Evolutionary conservation across 208 protist genomes (phyloP).

Genomic region (Trypanosoma rangeli): DNA sequence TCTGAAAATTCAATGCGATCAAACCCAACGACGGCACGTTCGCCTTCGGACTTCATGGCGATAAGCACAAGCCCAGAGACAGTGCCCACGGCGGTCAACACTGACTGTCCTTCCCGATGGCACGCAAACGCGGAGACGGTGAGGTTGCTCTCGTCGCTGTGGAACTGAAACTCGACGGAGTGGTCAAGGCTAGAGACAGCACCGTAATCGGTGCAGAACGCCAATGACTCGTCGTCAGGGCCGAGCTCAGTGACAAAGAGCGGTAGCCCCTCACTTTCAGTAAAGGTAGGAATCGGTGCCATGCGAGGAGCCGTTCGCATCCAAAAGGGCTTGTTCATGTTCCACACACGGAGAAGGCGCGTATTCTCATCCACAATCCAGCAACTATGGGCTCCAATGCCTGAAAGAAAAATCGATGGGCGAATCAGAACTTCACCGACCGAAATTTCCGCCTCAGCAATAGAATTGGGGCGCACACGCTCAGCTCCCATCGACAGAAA

Average conservation of each 20-base stretch:
- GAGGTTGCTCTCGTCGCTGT: slow-evolving; percentile 34
- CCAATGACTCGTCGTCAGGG: slow-evolving; percentile 59
- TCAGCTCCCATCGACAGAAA: slow-evolving; percentile 1
- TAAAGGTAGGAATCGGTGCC: slow-evolving; percentile 69
- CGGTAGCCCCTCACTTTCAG: slow-evolving; percentile 51
- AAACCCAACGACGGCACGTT: slow-evolving; percentile 53
- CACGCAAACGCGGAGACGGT: slow-evolving; percentile 65
- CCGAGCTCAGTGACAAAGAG: slow-evolving; percentile 79
- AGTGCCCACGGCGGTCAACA: slow-evolving; percentile 66
- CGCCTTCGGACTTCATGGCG: slow-evolving; percentile 64
- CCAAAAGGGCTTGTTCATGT: slow-evolving; percentile 51
- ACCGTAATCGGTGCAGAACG: slow-evolving; percentile 76
- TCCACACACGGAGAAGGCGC: slow-evolving; percentile 69
- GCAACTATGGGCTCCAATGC: slow-evolving; percentile 62
- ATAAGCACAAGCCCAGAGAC: slow-evolving; percentile 50
- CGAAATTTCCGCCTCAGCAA: slow-evolving; percentile 31
- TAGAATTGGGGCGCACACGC: slow-evolving; percentile 19
- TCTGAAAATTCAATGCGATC: slow-evolving; percentile 29
- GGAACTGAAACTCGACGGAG: slow-evolving; percentile 74
- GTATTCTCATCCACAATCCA: slow-evolving; percentile 79
- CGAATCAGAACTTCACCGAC: slow-evolving; percentile 18
- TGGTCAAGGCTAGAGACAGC: slow-evolving; percentile 79
- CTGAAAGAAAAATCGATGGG: slow-evolving; percentile 55
- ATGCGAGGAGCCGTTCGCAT: slow-evolving; percentile 48
- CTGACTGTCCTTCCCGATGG: slow-evolving; percentile 33